Evolutionary conservation across 805 yeast species (phyloP), one percentile per base, ranked within the genome.

Genomic region (Candida alai): DNA sequence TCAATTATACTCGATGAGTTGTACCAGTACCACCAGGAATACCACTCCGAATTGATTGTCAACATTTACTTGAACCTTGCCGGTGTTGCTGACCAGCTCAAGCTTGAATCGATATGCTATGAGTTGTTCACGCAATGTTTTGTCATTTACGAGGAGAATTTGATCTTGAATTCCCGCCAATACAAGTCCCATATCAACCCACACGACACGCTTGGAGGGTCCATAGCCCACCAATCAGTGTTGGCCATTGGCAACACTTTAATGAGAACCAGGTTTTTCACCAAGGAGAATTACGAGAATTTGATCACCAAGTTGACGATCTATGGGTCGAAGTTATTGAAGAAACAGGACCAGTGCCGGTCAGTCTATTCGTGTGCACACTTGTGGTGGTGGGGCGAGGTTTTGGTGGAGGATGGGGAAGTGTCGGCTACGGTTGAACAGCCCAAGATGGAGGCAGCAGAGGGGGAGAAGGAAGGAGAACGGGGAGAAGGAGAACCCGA

Each of bases 311-410:
- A 88, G 54, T 73, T 89, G 30, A 87, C 96, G 1, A 62, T 89
- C 30, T 86, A 87, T 49, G 95, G 95, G 4, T 85, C 95, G 10
- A 86, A 85, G 56, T 68, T 93, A 32, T 68, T 90, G 49, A 87
- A 85, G 56, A 90, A 90, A 56, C 88, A 93, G 22, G 97, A 90
- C 51, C 98, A 93, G 58, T 89, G 97, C 56, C 76, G 97, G 11
- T 80, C 95, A 0, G 95, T 88, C 5, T 86, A 84, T 53, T 60
- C 76, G 33, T 89, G 96, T 27, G 80, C 95, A 1, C 97, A 93
- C 58, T 62, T 93, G 31, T 93, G 96, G 96, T 85, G 95, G 93
- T 83, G 90, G 51, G 78, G 81, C 16, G 88, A 84, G 40, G 42
- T 69, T 12, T 55, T 54, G 33, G 51, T 56, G n/a, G 39, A 39